A percentile compares a stretch with the other conserved stretches of the same genome.
Evolutionary conservation across 2,329 filamentous ascomycete species (phyloP).

Genomic region (Chaetomium strumarium): DNA sequence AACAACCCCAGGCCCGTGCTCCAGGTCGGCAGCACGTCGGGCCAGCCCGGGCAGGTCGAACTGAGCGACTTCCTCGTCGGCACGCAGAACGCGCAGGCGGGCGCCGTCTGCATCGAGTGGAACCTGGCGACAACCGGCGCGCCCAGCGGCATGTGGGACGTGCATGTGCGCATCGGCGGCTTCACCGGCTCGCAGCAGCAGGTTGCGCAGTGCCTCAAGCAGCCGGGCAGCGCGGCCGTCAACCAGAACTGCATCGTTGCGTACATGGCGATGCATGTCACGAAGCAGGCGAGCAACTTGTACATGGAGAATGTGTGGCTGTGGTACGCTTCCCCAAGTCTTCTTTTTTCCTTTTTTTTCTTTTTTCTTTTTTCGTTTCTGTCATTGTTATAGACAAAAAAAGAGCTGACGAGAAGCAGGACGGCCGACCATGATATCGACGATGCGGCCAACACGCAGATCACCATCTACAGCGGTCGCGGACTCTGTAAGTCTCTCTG

Average conservation of each 20-base stretch:
- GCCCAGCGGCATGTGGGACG: constrained; percentile 62
- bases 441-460: constrained; percentile 37
- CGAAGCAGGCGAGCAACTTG: constrained; percentile 27
- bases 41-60: constrained; percentile 60
- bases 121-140: constrained; percentile 49
- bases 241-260: constrained; percentile 32
- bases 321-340: no score
- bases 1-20: constrained; percentile 58
- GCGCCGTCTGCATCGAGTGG: constrained; percentile 66
- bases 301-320: constrained; percentile 46
- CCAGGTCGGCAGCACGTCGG: constrained; percentile 48
- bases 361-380: no score
- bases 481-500: constrained; percentile 32
- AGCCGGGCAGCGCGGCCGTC: constrained; percentile 28
- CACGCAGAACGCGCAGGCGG: constrained; percentile 58
- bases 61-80: constrained; percentile 67
- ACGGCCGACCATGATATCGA: constrained; percentile 32
- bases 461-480: constrained; percentile 46
- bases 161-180: constrained; percentile 69
- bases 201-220: constrained; percentile 59
- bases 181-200: constrained; percentile 62
- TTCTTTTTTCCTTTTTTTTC: no score
- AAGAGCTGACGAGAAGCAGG: constrained; percentile 13
- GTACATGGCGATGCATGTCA: constrained; percentile 40
- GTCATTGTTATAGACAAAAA: not conserved